Evolutionary conservation across 2,329 filamentous ascomycete genomes (phyloP).

Genomic region (Shiraia sp.): DNA sequence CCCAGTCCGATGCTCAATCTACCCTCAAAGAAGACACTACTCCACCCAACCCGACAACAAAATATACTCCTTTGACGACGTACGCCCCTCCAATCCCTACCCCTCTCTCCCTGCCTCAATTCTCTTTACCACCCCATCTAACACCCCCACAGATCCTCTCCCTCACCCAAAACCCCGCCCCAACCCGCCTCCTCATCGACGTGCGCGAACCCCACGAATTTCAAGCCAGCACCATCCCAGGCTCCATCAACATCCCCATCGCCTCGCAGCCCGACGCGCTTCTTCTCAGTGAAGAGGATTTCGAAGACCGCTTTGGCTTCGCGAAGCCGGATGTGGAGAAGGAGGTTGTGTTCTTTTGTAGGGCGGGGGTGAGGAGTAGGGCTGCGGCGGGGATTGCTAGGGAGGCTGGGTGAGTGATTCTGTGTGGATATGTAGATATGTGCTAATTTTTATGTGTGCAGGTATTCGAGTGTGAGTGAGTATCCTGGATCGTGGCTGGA

Average conservation of each 20-base stretch:
- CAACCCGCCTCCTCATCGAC: slow-evolving; percentile 53
- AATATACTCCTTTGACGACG: slow-evolving; percentile 47
- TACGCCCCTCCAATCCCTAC: slow-evolving; percentile 23
- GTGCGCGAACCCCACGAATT: slow-evolving; percentile 75
- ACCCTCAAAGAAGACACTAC: slow-evolving; percentile 38
- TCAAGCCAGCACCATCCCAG: slow-evolving; percentile 69
- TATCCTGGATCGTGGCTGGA: slow-evolving; percentile 80
- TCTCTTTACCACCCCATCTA: neutral
- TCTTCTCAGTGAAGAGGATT: slow-evolving; percentile 75
- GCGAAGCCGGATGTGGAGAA: slow-evolving; percentile 29
- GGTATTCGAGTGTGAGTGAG: slow-evolving; percentile 70
- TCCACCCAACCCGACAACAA: slow-evolving; percentile 35
- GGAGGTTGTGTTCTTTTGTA: slow-evolving; percentile 79
- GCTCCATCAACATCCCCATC: slow-evolving; percentile 81
- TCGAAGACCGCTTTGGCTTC: slow-evolving; percentile 81
- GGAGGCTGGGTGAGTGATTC: slow-evolving; percentile 70
- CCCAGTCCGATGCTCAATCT: neutral
- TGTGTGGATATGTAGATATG: no score
- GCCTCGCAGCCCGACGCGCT: slow-evolving; percentile 76
- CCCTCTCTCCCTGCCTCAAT: neutral
- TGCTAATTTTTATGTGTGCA: no score
- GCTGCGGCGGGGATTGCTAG: slow-evolving; percentile 77
- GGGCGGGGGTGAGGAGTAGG: slow-evolving; percentile 80
- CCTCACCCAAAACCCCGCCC: slow-evolving; percentile 31
- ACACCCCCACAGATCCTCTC: slow-evolving; percentile 34